Evolutionary conservation across 768 basidiomycete genomes (phyloP).

Genomic region (Auriscalpium vulgare): DNA sequence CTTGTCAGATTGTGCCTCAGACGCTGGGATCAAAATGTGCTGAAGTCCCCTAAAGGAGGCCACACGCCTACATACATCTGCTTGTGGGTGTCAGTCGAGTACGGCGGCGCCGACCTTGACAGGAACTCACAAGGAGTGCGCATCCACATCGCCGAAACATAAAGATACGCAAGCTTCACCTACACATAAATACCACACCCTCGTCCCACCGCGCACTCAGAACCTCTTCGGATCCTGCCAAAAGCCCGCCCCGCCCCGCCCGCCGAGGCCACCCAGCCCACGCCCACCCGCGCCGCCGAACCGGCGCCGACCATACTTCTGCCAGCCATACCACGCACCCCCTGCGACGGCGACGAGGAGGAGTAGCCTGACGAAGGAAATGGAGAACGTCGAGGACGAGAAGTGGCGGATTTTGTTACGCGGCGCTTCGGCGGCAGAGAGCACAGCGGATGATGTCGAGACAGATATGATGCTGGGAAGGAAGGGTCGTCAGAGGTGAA

Average conservation of each 20-base stretch:
- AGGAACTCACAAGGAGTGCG: too few relatives aligned
- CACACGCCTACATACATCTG: too few relatives aligned
- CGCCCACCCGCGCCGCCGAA: constrained; percentile 21
- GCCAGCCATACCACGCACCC: constrained; percentile 55
- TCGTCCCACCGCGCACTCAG: background rate
- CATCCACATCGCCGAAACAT: too few relatives aligned
- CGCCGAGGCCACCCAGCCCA: constrained; percentile 29
- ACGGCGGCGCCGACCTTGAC: too few relatives aligned
- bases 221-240: constrained; percentile 14
- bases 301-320: constrained; percentile 40
- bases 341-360: constrained; percentile 46
- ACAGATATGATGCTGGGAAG: constrained; percentile 69
- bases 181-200: background rate
- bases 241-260: constrained; percentile 33
- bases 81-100: too few relatives aligned
- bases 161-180: too few relatives aligned
- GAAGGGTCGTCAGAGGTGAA: background rate
- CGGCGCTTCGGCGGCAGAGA: constrained; percentile 40
- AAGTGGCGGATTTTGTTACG: constrained; percentile 38
- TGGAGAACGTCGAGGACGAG: constrained; percentile 29
- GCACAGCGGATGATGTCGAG: constrained; percentile 64
- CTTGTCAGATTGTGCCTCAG: too few relatives aligned
- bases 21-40: too few relatives aligned
- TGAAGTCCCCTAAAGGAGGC: too few relatives aligned
- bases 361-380: constrained; percentile 49